phyloP scores from a whole-genome alignment of 441 rosid genomes.

The Erysimum cheiri region DNA sequence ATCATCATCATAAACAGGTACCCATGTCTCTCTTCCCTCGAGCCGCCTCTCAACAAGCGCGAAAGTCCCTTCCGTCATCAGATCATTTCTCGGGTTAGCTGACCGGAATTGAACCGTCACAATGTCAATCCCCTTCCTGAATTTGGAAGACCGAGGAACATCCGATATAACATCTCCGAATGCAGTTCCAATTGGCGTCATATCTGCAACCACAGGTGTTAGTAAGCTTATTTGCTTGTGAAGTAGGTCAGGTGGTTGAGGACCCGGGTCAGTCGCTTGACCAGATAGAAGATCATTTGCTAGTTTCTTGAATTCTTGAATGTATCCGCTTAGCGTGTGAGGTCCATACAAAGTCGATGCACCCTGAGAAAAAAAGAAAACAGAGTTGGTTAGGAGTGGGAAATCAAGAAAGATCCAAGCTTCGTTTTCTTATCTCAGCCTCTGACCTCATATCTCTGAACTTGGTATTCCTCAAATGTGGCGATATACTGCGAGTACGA shows the following conservation, averaged over 20 bases:
- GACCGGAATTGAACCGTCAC: slow-evolving; percentile 83
- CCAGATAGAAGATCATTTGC: slow-evolving; percentile 51
- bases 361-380: slow-evolving; percentile 56
- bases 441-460: slow-evolving; percentile 87
- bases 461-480: slow-evolving; percentile 85
- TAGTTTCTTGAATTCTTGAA: slow-evolving; percentile 84
- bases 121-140: slow-evolving; percentile 57
- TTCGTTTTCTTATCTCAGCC: slow-evolving; percentile 23
- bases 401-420: slow-evolving; percentile 3
- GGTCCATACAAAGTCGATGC: slow-evolving; percentile 91
- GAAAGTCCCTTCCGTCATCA: slow-evolving; percentile 77
- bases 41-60: slow-evolving; percentile 70
- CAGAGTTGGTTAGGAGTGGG: slow-evolving; percentile 6
- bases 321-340: slow-evolving; percentile 80
- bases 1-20: slow-evolving; percentile 80
- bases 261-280: slow-evolving; percentile 49
- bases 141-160: slow-evolving; percentile 51
- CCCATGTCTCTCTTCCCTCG: slow-evolving; percentile 64
- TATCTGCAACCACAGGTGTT: slow-evolving; percentile 53
- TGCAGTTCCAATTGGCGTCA: slow-evolving; percentile 58
- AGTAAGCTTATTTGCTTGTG: slow-evolving; percentile 79
- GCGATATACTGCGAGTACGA: slow-evolving; percentile 89
- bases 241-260: slow-evolving; percentile 78
- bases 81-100: slow-evolving; percentile 86
- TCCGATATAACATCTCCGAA: slow-evolving; percentile 70